phyloP scores from a whole-genome alignment of 2,329 filamentous ascomycete species.

The Onygena corvina region DNA sequence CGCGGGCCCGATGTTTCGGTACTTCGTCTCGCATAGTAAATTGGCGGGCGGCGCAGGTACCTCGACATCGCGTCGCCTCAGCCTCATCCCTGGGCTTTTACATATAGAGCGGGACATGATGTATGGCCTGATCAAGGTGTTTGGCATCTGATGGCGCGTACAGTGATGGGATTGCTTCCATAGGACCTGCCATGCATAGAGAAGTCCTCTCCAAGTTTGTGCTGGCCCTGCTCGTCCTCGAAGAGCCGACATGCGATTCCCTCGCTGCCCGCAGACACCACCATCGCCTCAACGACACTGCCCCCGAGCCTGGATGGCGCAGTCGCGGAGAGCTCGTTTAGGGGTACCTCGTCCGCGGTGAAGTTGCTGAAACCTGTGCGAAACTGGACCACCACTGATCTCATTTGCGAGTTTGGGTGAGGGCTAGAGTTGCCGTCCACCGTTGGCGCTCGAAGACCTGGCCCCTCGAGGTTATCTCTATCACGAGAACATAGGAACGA shows the following conservation, averaged over 20 bases:
- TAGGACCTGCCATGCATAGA: not conserved
- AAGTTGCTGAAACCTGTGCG: conserved; percentile 8
- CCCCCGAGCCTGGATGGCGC: not conserved
- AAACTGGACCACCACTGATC: conserved; percentile 10
- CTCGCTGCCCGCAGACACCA: conserved; percentile 6
- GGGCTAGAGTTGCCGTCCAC: not conserved
- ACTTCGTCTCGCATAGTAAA: not conserved
- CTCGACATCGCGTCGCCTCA: not conserved
- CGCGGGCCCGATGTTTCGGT: not conserved
- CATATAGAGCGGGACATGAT: not conserved
- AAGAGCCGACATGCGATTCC: conserved; percentile 11
- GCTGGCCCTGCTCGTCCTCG: conserved; percentile 8
- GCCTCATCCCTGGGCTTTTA: not conserved
- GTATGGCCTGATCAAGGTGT: not conserved
- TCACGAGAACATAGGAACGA: conserved; percentile 11
- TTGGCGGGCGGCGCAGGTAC: not conserved
- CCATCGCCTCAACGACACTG: conserved; percentile 10
- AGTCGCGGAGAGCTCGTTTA: conserved; percentile 9
- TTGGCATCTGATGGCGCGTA: not conserved
- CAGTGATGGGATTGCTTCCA: conserved; percentile 5
- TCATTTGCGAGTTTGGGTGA: not conserved
- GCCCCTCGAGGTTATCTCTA: conserved; percentile 1
- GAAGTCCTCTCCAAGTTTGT: conserved; percentile 8
- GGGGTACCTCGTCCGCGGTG: conserved; percentile 8
- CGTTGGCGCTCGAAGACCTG: not conserved